Base-by-base conservation (phyloP, 2,329 filamentous ascomycete genomes). In the Piedraia hortae region DNA sequence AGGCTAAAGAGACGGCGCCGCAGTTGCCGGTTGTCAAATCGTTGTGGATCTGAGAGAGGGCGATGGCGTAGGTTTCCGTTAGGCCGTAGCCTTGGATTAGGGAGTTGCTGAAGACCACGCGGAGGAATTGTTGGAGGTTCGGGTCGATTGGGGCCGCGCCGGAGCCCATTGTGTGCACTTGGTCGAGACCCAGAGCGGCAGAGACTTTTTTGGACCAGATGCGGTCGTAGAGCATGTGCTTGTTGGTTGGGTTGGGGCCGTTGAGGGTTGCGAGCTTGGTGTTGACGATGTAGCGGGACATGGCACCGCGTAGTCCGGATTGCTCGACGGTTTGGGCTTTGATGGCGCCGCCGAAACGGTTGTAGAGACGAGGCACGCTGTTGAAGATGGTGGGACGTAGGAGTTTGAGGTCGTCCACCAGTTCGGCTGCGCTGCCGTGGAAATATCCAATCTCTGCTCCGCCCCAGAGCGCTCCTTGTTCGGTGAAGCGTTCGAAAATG, bases 81-180 rank as follows among this genome's bases (percentile, higher is more conserved):
- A 97, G 55, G 21, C 85, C 85, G 44, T 82, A 97, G 14, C 82
- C 85, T 48, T 93, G 82, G 14, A 62, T 46, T 38, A 93, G 72
- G 38, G 65, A 56, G 46, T 69, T 73, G 27, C 61, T 70, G 31
- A 89, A 74, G 14, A 73, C 71, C 17, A 80, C 64, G 19, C 78
- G 71, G 21, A 93, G 60, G 51, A 93, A 91, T 37, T 74, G 60
- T 31, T 93, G 80, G 15, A 93, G 62, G 12, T 65, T 62, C 1
- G 78, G 77, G 35, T 93, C 82, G 18, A 97, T 61, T 28, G 82
- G 82, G 7, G 85, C 82, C 26, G 75, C 85, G 21, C 85, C 85
- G 26, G 71, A 80, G 24, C 89, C 59, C 66, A 91, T 73, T 31
- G 56, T 59, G 31, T 56, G 59, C 20, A 59, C 56, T 12, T 62